Conservation (phyloP, 441 rosid species). For the Lagerstroemia fauriei region DNA sequence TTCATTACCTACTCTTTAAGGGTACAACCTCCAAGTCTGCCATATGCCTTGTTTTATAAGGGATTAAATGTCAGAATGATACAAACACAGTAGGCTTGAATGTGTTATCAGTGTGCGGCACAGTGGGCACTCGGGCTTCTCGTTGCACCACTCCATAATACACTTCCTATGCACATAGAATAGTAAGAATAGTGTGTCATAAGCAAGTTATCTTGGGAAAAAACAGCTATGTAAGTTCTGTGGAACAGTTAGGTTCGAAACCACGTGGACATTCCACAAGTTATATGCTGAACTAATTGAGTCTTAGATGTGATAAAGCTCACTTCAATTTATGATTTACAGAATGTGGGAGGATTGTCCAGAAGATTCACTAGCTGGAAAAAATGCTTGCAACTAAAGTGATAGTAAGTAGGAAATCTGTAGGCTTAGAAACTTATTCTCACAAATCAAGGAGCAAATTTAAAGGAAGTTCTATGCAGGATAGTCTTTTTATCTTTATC, state of each 20-base stretch:
- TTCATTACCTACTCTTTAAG: too few relatives aligned
- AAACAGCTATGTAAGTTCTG: neutral
- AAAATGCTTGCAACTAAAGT: neutral
- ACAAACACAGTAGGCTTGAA: constrained; percentile 76
- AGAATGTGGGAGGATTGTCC: neutral
- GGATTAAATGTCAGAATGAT: constrained; percentile 74
- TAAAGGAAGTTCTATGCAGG: neutral
- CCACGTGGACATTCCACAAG: neutral
- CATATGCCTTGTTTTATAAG: neutral
- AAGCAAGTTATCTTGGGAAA: neutral
- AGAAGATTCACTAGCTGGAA: neutral
- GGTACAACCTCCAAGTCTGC: neutral
- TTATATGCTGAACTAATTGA: too few relatives aligned
- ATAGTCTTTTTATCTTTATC: neutral
- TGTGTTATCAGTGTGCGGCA: constrained; percentile 82
- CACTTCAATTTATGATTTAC: neutral
- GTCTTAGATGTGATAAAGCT: neutral
- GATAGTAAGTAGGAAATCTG: neutral
- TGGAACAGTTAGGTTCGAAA: neutral
- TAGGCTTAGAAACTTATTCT: neutral
- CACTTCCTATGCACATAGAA: constrained; percentile 52
- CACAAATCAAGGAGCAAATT: neutral
- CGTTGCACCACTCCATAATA: constrained; percentile 96
- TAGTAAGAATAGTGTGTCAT: too few relatives aligned
- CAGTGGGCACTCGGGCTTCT: constrained; percentile 92